Evolutionary conservation across 495 filamentous ascomycete genomes (phyloP).

Genomic region (Talaromyces wortmannii): DNA sequence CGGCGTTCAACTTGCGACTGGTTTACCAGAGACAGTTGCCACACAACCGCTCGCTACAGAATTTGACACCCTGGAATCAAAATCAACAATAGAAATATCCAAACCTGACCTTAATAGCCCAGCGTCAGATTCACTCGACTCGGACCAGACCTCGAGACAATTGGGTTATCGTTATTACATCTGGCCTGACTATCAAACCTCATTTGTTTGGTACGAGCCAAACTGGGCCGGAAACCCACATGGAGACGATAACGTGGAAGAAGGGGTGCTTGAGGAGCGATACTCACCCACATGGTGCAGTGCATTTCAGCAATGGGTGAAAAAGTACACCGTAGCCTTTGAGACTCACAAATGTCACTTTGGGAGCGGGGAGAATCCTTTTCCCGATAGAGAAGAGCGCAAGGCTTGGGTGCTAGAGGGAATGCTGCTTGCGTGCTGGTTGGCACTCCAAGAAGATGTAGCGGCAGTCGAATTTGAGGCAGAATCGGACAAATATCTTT

Average conservation of each 20-base stretch:
- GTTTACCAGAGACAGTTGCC: too few relatives aligned
- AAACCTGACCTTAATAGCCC: too few relatives aligned
- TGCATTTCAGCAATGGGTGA: conserved; percentile 1
- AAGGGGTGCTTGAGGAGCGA: not conserved
- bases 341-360: not conserved
- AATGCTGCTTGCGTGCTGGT: not conserved
- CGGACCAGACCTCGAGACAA: not conserved
- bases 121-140: not conserved
- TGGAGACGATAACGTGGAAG: not conserved
- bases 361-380: not conserved
- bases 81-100: too few relatives aligned
- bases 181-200: not conserved
- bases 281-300: conserved; percentile 6
- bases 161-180: not conserved
- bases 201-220: not conserved
- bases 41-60: too few relatives aligned
- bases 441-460: not conserved
- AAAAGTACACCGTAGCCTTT: not conserved
- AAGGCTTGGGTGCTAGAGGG: not conserved
- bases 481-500: not conserved
- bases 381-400: not conserved
- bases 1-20: too few relatives aligned
- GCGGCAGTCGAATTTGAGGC: not conserved
- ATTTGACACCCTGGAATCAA: too few relatives aligned
- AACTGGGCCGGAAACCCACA: not conserved